Conservation (phyloP, 2,329 filamentous ascomycete species). For the Mycogone perniciosa region DNA sequence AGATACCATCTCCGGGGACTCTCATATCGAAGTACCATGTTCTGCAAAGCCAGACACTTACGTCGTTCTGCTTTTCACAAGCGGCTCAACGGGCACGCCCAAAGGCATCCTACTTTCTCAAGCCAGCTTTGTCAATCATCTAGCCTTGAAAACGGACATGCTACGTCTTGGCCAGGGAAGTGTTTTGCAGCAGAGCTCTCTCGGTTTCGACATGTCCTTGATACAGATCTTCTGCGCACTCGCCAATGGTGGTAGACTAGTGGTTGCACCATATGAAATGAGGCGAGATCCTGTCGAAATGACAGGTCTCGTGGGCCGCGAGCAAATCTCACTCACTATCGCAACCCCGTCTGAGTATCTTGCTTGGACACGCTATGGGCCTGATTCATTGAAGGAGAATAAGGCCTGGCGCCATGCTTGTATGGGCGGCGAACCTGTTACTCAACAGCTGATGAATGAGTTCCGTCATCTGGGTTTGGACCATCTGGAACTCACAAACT, state of each 20-base stretch:
- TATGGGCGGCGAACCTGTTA: not conserved
- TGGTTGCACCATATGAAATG: conserved; percentile 23
- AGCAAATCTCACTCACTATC: conserved; percentile 25
- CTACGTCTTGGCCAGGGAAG: not conserved
- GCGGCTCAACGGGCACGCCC: not conserved
- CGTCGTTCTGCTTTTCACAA: not conserved
- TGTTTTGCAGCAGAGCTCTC: conserved; percentile 34
- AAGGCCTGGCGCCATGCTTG: not conserved
- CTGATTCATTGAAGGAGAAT: not conserved
- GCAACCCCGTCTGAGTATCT: not conserved
- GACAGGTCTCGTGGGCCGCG: conserved; percentile 22
- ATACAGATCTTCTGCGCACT: conserved; percentile 32
- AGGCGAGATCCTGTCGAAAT: conserved; percentile 21
- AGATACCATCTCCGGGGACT: not conserved
- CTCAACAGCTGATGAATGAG: not conserved
- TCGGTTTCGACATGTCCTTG: conserved; percentile 36
- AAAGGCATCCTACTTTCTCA: not conserved
- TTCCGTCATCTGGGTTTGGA: conserved; percentile 7
- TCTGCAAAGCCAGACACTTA: not conserved
- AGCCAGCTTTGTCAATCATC: not conserved
- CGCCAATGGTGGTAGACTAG: conserved; percentile 29
- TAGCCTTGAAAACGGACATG: not conserved
- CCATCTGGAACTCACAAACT: conserved; percentile 17
- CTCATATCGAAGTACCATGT: not conserved
- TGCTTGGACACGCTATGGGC: not conserved